Base-by-base conservation (phyloP, 2,329 filamentous ascomycete species). In the Hypoxylon sp. region DNA sequence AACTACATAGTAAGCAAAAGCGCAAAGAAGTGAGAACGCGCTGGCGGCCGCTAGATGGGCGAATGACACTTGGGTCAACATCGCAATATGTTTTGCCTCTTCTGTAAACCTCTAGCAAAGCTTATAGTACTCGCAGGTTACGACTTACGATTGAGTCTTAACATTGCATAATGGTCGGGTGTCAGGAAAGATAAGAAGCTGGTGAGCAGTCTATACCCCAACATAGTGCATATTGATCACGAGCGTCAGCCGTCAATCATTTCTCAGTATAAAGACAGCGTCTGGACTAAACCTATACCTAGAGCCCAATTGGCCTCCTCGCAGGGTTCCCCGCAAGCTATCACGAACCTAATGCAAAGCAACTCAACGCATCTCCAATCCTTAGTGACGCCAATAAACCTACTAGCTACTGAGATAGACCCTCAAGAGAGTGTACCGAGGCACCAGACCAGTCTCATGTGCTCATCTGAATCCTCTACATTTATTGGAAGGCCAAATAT, bases 1-100 rank as follows among this genome's bases (percentile, higher is more conserved):
- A 14, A 75, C 32, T 3, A 64, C 41, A 60, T 70, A 72, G 21
- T 68, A 70, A 30, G 52, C 41, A 10, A 58, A 28, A 21, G 43
- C 46, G 30, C 59, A 53, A 51, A 41, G 56, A 13, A 69, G 28
- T n/a, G 28, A 52, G 7, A 66, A 30, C 14, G 14, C 34, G 21
- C 59, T 13, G 38, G 41, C 49, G 0, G 52, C 46, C 4, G n/a
- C 59, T 7, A 70, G 21, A 21, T 68, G 67, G 43, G 6, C 38
- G n/a, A 51, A 49, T 5, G 60, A 63, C 21, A 71, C 3, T 30
- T 72, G 60, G 30, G 63, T 17, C 28, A 72, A 17, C 71, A 73
- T 72, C 34, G 43, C 41, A 14, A 46, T 34, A 5, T 13, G 23
- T 14, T 46, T 45, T 3, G 21, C 9, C 3, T 52, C 41, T 45